phyloP scores from a whole-genome alignment of 148 eudicot species.

The Camellia lanceoleosa region DNA sequence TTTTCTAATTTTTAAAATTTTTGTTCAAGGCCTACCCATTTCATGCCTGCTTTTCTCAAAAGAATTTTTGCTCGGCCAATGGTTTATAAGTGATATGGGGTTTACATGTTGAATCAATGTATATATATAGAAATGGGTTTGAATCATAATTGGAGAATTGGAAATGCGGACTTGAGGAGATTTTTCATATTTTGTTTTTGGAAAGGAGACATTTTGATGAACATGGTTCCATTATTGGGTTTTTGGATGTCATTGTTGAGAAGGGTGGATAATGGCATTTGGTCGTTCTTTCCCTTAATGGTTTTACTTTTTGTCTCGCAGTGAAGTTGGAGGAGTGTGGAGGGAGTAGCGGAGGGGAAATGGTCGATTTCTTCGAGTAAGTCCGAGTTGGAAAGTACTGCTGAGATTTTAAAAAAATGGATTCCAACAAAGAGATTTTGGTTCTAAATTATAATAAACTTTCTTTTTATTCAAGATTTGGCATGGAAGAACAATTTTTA shows the following conservation, averaged over 20 bases:
- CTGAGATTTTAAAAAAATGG: neutral
- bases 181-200: too few species aligned
- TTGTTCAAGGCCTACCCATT: too few species aligned
- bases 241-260: too few species aligned
- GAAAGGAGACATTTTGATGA: too few species aligned
- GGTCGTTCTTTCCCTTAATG: neutral
- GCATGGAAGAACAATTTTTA: neutral
- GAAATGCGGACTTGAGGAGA: too few species aligned
- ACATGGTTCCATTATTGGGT: neutral
- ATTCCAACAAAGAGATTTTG: neutral
- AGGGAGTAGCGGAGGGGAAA: constrained; percentile 36
- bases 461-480: neutral
- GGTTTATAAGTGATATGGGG: too few species aligned
- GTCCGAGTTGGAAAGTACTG: constrained; percentile 19
- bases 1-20: too few species aligned
- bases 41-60: too few species aligned
- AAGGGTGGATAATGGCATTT: neutral
- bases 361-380: constrained; percentile 72
- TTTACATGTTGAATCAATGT: too few species aligned
- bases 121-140: too few species aligned
- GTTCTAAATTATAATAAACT: neutral
- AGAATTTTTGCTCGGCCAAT: too few species aligned
- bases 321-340: constrained; percentile 39
- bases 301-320: constrained; percentile 23
- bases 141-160: too few species aligned